Base-by-base conservation (phyloP, 805 yeast species). In the Candida sonorensis region DNA sequence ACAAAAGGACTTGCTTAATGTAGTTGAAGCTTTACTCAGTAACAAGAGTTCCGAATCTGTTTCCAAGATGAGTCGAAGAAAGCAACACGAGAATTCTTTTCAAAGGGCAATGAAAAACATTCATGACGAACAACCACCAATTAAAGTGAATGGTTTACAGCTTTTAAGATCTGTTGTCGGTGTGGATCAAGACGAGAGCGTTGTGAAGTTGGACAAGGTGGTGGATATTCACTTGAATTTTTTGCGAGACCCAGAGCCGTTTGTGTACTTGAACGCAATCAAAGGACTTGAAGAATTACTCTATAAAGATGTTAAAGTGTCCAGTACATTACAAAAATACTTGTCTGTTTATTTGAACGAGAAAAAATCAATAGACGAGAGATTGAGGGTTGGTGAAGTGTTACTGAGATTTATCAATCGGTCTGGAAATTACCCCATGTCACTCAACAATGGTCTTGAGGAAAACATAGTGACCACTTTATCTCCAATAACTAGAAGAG, bases 311-410 rank as follows among this genome's bases (percentile, higher is more conserved):
- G 16, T 33, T n/a, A 19, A 32, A 5, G 30, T 38, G 4, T 24
- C 44, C 3, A 27, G 19, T 1, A 32, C 41, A 3, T 27, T 51
- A 3, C 25, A 24, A 1, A 27, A 33, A 7, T 26, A 38, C 14
- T 11, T 51, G 9, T 27, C 31, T 3, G 34, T 38, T 1, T 47
- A 50, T 26, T 27, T 39, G 2, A 36, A 33, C 9, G 28, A 33
- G 13, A 28, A 51, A 48, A 14, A 28, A 25, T 20, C 36, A 9
- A 27, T 84, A 1, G 95, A 87, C 48, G 81, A 77, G 35, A 59
- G 80, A n/a, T 58, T 92, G 30, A 72, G 82, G 37, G 61, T 84
- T 12, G 97, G 97, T 20, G 98, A 90, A 52, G 92, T 82, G 1
- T 43, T 90, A 1, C 55, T 75, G 17, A 67, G 83, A 18, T 75